Base-by-base conservation (phyloP, 805 yeast species). In the Pichia cabralensis region DNA sequence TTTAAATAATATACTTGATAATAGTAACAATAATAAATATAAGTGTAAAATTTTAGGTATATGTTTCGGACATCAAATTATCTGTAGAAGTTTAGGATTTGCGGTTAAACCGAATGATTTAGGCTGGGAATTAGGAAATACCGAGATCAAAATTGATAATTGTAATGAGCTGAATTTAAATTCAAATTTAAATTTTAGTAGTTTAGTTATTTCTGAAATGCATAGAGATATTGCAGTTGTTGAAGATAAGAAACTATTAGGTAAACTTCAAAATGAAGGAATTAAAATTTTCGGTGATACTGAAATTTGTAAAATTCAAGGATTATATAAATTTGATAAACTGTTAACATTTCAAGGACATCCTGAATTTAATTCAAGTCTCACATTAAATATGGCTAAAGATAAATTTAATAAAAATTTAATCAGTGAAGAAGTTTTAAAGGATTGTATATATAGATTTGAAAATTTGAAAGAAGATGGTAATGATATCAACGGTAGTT, bases 1-100 rank as follows among this genome's bases (percentile, higher is more conserved):
- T 47, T 37, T 64, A 21, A 49, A 33, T 29, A 26, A 34, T 3
- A 21, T 45, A 15, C 16, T 38, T 30, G 28, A 42, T 46, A 16
- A 40, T 19, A 38, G 43, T 18, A 39, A 40, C 5, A 39, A 48
- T 22, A 55, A 67, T n/a, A 79, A 80, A 3, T n/a, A n/a, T n/a
- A n/a, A n/a, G n/a, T 13, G 15, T 24, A 24, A 24, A 24, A 38
- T 75, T 4, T 67, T 72, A 6, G 94, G 94, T 4, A 61, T 85
- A 27, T 85, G 96, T 55, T 85, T 84, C 52, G 96, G 95, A 6
- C 96, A 86, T 55, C 96, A 85, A 52, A 65, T 83, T 17, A 54
- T 85, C 12, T 77, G 75, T 1, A 68, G 79, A 34, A 74, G 80
- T 6, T 53, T 82, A 29, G 89, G 84, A 3, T 69, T 71, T 17